These are phyloP conservation scores for Pelagophyceae sp. DNA, from an alignment of 352 stramenopile species.

Conservation along the genomic window DNA sequence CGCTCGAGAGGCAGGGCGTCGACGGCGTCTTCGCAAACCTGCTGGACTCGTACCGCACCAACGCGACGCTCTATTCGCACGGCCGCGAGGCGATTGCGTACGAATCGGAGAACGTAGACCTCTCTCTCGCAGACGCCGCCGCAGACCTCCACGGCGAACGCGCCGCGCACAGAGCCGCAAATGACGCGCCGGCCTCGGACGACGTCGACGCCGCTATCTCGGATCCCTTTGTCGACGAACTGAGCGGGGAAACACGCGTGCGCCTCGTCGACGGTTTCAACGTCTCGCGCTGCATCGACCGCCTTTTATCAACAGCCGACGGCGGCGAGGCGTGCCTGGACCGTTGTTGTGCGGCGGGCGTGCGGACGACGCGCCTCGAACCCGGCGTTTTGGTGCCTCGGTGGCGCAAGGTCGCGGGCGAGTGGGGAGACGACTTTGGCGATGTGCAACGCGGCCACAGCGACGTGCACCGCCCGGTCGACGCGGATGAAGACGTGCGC, in stretches of 20 bases:
- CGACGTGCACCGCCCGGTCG: not conserved
- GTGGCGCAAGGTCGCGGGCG: not conserved
- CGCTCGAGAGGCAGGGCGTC: constrained; percentile 71
- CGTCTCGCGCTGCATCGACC: not conserved
- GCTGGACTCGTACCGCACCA: constrained; percentile 38
- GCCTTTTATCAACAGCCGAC: not conserved
- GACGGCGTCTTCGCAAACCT: constrained; percentile 77
- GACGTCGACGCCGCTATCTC: too few species aligned
- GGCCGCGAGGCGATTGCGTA: too few species aligned
- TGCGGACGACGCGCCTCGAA: not conserved
- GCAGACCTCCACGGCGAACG: too few species aligned
- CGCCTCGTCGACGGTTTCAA: not conserved
- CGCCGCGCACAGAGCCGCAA: too few species aligned
- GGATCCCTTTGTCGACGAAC: too few species aligned
- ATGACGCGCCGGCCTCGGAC: too few species aligned
- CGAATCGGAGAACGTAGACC: too few species aligned
- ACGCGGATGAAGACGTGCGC: not conserved
- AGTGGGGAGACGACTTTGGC: not conserved
- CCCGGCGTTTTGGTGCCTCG: not conserved
- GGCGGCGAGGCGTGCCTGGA: constrained; percentile 3
- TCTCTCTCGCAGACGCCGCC: too few species aligned
- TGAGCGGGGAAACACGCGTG: too few species aligned
- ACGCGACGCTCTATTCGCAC: not conserved
- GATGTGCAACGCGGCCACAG: not conserved
- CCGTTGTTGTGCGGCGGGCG: not conserved